Conservation (phyloP, 495 filamentous ascomycete species). For the Aspergillus carlsbadensis region DNA sequence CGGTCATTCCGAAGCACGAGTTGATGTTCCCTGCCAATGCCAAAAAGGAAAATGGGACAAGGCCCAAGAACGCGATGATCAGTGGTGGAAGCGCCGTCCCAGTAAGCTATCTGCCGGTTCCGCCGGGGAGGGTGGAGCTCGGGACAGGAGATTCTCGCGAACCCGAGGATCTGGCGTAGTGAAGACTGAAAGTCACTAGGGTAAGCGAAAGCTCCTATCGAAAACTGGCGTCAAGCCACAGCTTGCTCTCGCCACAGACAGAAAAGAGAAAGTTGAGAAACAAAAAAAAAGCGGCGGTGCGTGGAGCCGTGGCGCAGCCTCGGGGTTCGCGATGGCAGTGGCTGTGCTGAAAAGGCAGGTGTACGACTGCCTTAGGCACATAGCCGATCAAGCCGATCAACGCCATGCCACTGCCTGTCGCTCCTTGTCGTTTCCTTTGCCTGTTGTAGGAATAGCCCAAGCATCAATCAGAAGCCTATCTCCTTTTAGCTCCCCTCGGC, state of each 20-base stretch:
- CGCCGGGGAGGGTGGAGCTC: conserved; percentile 17
- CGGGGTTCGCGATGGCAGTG: conserved; percentile 16
- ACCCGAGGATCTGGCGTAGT: conserved; percentile 19
- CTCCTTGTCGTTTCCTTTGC: neutral
- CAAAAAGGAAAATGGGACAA: conserved; percentile 3
- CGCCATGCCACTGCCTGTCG: neutral
- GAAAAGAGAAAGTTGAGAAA: neutral
- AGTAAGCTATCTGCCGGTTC: conserved; percentile 18
- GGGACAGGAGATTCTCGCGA: conserved; percentile 5
- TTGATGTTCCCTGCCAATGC: conserved; percentile 7
- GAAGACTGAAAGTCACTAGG: too few species aligned
- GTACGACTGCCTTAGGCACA: conserved; percentile 2
- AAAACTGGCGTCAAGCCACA: conserved; percentile 27
- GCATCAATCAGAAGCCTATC: conserved; percentile 3
- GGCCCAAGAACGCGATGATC: conserved; percentile 11
- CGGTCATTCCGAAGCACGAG: conserved; percentile 18
- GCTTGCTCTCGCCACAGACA: conserved; percentile 20
- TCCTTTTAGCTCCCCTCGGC: neutral
- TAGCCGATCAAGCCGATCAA: neutral
- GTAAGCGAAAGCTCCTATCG: conserved; percentile 12
- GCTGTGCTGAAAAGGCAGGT: conserved; percentile 17
- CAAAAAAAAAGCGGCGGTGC: conserved; percentile 11
- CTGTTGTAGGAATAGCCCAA: neutral
- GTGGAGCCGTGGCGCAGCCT: conserved; percentile 16
- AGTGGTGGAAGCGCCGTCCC: conserved; percentile 6